Conservation (phyloP, 371 early-diverging fungal species). For the Zychaea mexicana region DNA sequence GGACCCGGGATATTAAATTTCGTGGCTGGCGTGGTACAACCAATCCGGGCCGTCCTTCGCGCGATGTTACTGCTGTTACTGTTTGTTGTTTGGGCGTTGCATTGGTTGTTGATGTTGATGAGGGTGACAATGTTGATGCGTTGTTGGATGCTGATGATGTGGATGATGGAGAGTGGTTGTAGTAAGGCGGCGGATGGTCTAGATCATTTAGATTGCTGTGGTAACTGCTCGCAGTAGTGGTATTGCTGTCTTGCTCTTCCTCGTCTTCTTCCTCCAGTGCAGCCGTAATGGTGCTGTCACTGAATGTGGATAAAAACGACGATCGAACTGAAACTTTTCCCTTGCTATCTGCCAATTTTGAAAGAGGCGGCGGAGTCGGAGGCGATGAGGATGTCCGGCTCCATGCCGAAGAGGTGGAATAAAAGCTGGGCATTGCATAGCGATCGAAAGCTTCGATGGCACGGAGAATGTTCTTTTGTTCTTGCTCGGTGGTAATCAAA, state of each 20-base stretch:
- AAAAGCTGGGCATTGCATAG: conserved; percentile 20
- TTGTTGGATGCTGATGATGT: not conserved
- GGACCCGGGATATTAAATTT: conserved; percentile 9
- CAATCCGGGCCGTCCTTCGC: conserved; percentile 3
- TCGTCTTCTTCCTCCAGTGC: conserved; percentile 5
- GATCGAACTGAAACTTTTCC: conserved; percentile 12
- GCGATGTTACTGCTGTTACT: too few species aligned
- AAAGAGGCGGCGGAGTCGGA: conserved; percentile 17
- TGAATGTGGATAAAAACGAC: conserved; percentile 13
- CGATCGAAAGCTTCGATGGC: conserved; percentile 34
- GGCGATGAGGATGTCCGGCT: conserved; percentile 4
- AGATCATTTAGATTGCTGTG: not conserved
- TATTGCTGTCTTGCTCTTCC: not conserved
- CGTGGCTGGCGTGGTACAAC: conserved; percentile 9
- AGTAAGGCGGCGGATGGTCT: not conserved
- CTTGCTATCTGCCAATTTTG: conserved; percentile 9
- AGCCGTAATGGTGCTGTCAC: conserved; percentile 8
- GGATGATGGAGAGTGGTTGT: not conserved
- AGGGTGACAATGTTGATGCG: not conserved
- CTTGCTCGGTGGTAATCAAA: not conserved
- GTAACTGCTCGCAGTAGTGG: not conserved
- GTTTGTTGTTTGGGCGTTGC: conserved; percentile 6
- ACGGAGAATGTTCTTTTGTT: conserved; percentile 16
- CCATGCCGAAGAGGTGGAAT: conserved; percentile 10
- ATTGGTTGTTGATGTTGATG: not conserved